Conservation (phyloP, 495 filamentous ascomycete species). For the Neurospora sp. region DNA sequence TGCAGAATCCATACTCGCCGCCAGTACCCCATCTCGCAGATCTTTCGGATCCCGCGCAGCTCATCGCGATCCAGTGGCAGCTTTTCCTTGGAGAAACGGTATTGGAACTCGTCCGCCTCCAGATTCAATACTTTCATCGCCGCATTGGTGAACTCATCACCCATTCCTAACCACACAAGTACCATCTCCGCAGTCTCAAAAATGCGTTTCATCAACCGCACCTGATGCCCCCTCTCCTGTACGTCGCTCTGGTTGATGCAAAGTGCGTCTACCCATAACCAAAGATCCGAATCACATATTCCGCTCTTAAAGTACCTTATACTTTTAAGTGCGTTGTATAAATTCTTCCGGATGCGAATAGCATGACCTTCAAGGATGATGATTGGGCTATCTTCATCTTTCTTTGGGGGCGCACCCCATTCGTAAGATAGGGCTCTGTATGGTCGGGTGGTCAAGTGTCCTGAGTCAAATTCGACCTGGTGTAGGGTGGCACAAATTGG, state of each 20-base stretch:
- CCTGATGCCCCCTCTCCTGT: neutral
- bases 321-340: neutral
- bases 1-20: neutral
- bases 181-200: neutral
- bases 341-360: neutral
- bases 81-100: neutral
- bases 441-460: no score
- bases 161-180: neutral
- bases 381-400: no score
- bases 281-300: neutral
- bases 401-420: neutral
- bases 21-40: neutral
- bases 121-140: neutral
- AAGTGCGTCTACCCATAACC: neutral
- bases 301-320: neutral
- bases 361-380: neutral
- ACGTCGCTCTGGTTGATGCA: constrained; percentile 3
- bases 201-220: neutral
- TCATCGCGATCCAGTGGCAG: neutral
- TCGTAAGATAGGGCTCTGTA: neutral
- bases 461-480: neutral
- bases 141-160: accelerated
- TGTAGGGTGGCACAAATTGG: neutral
- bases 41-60: accelerated
- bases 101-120: neutral